Conservation (phyloP, 768 basidiomycete genomes). For the Dentipellis fragilis region DNA sequence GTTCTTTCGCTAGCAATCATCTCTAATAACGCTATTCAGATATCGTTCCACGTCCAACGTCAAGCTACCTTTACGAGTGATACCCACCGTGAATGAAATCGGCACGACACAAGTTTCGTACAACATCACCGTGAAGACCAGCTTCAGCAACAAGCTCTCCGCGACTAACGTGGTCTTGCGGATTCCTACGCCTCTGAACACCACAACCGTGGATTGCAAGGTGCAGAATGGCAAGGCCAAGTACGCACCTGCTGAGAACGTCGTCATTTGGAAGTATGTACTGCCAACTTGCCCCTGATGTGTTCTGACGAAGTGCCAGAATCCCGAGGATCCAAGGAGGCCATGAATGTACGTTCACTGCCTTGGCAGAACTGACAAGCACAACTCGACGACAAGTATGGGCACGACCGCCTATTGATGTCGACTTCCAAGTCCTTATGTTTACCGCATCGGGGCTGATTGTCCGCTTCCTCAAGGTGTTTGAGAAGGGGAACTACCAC, state of each 20-base stretch:
- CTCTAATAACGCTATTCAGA: conserved; percentile 29
- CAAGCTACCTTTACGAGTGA: conserved; percentile 83
- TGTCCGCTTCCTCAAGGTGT: conserved; percentile 95
- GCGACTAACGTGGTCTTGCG: conserved; percentile 87
- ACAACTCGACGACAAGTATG: conserved; percentile 93
- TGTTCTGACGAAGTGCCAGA: conserved; percentile 32
- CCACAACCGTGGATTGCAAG: conserved; percentile 87
- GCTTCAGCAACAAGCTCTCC: conserved; percentile 84
- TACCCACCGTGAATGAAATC: conserved; percentile 87
- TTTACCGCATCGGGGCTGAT: conserved; percentile 94
- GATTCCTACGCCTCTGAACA: conserved; percentile 95
- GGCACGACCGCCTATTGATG: conserved; percentile 95
- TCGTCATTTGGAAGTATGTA: conserved; percentile 95
- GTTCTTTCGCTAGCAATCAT: neutral
- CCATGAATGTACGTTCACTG: conserved; percentile 80
- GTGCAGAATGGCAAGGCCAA: conserved; percentile 92
- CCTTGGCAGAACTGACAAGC: conserved; percentile 71
- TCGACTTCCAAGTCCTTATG: conserved; percentile 99
- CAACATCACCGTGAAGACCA: conserved; percentile 77
- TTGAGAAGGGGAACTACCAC: conserved; percentile 91
- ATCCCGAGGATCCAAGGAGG: conserved; percentile 89
- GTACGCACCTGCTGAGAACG: conserved; percentile 92
- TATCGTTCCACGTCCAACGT: conserved; percentile 96
- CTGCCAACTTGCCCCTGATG: neutral
- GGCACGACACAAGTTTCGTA: conserved; percentile 91